These are phyloP conservation scores for Chrysoporthe cubensis DNA, from an alignment of 2,329 filamentous ascomycete genomes.

Conservation along the genomic window DNA sequence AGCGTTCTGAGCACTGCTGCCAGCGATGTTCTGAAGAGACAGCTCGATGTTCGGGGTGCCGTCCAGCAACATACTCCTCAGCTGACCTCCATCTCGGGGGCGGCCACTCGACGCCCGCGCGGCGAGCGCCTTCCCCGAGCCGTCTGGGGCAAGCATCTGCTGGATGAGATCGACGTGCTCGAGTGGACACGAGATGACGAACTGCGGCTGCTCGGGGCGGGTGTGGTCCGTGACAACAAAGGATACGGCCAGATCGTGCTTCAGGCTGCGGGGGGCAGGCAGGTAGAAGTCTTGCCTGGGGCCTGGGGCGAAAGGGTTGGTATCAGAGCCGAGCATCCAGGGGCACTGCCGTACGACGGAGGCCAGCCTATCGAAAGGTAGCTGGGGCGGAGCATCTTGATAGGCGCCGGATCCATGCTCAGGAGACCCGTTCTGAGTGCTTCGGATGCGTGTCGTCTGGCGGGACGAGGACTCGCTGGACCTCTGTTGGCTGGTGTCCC, in stretches of 20 bases:
- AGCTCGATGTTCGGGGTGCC: constrained; percentile 27
- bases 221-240: constrained; percentile 27
- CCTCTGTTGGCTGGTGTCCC: not conserved
- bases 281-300: constrained; percentile 12
- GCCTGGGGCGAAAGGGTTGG: not conserved
- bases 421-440: no score
- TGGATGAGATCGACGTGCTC: constrained; percentile 24
- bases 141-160: constrained; percentile 16
- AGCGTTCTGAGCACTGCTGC: not conserved
- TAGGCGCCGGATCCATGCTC: not conserved
- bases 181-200: constrained; percentile 26
- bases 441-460: not conserved
- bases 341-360: constrained; percentile 22
- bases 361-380: constrained; percentile 19
- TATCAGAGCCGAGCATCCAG: constrained; percentile 18
- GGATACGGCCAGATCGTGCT: constrained; percentile 25
- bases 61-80: constrained; percentile 27
- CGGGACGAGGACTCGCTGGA: not conserved
- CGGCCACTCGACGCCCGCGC: constrained; percentile 22
- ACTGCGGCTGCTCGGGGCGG: constrained; percentile 22
- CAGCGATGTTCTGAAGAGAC: not conserved
- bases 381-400: not conserved
- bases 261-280: constrained; percentile 19
- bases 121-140: constrained; percentile 15
- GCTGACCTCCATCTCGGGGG: constrained; percentile 16